Percentiles rank a stretch among this genome's conserved stretches.
Conservation (phyloP, 2,329 filamentous ascomycete species). For the Grosmannia huntii region DNA sequence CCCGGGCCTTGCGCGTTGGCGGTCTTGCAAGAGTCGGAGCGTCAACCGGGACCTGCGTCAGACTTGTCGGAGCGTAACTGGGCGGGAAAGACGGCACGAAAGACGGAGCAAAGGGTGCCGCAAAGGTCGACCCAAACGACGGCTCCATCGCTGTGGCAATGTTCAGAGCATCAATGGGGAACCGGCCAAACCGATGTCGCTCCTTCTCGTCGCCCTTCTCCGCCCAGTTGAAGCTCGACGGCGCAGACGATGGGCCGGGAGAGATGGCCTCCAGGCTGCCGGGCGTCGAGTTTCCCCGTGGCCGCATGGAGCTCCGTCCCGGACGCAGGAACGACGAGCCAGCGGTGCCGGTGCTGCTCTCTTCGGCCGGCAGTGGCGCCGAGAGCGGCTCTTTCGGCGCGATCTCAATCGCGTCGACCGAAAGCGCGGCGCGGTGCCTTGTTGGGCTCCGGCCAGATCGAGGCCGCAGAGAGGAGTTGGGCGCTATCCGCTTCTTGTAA, state of each 20-base stretch:
- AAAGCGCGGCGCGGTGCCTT: constrained; percentile 48
- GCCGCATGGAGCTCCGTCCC: constrained; percentile 31
- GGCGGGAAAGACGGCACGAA: not conserved
- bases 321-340: constrained; percentile 14
- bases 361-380: constrained; percentile 45
- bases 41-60: not conserved
- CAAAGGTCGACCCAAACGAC: not conserved
- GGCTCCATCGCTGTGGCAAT: not conserved
- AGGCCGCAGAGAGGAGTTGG: constrained; percentile 33
- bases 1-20: not conserved
- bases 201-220: constrained; percentile 33
- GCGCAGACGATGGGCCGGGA: constrained; percentile 54
- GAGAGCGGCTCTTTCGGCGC: constrained; percentile 44
- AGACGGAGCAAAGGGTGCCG: not conserved
- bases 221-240: constrained; percentile 48
- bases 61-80: not conserved
- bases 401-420: constrained; percentile 43
- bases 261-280: constrained; percentile 34
- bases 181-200: constrained; percentile 25
- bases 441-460: constrained; percentile 41
- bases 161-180: constrained; percentile 18
- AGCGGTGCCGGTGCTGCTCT: constrained; percentile 20
- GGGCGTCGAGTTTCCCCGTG: constrained; percentile 41
- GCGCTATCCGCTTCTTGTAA: constrained; percentile 33
- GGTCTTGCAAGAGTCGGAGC: not conserved